These are phyloP conservation scores for Artemisia annua DNA, from an alignment of 129 eudicot genomes.

Conservation along the genomic window DNA sequence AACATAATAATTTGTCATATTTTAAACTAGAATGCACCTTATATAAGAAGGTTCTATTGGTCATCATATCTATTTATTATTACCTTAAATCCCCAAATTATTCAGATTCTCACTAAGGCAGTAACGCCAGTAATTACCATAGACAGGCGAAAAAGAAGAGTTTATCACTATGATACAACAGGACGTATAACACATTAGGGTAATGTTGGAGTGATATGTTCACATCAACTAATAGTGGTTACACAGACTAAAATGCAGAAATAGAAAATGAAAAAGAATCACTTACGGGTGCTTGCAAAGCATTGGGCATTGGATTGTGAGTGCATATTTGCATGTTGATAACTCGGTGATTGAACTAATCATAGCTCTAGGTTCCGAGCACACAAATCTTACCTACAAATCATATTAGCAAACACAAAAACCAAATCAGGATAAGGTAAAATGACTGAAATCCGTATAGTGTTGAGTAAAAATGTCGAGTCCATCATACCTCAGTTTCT, in stretches of 20 bases:
- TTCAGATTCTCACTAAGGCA: too few species aligned
- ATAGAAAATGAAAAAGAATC: slow-evolving; percentile 4
- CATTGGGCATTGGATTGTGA: slow-evolving; percentile 83
- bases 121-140: too few species aligned
- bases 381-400: slow-evolving; percentile 90
- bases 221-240: not conserved
- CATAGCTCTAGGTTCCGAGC: slow-evolving; percentile 93
- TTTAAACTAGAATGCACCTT: too few species aligned
- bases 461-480: not conserved
- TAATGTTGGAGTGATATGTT: not conserved
- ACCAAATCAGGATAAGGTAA: not conserved
- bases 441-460: not conserved
- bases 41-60: too few species aligned
- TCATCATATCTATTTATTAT: too few species aligned
- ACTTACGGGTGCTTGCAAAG: slow-evolving; percentile 96
- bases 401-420: not conserved
- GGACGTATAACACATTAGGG: not conserved
- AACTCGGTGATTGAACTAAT: slow-evolving; percentile 89
- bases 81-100: too few species aligned
- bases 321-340: slow-evolving; percentile 96
- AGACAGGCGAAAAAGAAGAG: too few species aligned
- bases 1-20: too few species aligned
- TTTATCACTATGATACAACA: too few species aligned
- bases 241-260: not conserved
- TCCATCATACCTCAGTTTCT: slow-evolving; percentile 74